phyloP scores from a whole-genome alignment of 306 rosid genomes.

The Dryas alaskensis region DNA sequence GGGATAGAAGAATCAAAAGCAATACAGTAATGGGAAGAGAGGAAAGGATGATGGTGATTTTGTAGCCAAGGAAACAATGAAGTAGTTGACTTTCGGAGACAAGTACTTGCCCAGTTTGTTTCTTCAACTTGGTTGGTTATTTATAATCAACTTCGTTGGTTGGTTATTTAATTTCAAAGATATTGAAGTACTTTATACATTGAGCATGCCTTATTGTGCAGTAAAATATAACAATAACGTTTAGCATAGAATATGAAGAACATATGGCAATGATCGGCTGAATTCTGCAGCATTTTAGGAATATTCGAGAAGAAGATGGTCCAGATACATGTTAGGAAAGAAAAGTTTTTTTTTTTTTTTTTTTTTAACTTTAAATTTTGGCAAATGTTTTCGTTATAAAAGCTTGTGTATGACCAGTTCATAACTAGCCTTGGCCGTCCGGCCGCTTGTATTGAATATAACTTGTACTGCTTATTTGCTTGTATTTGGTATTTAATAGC shows the following conservation, averaged over 20 bases:
- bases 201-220: background rate
- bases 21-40: constrained; percentile 13
- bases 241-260: background rate
- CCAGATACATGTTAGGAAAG: background rate
- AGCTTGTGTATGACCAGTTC: constrained; percentile 3
- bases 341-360: background rate
- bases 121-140: background rate
- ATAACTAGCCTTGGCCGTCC: constrained; percentile 19
- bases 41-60: constrained; percentile 12
- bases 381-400: background rate
- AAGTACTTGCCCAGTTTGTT: background rate
- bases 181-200: background rate
- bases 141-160: background rate
- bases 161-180: background rate
- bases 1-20: constrained; percentile 27
- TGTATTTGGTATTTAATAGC: constrained; percentile 5
- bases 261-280: constrained; percentile 4
- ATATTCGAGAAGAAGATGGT: background rate
- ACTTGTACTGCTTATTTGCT: background rate
- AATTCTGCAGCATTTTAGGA: background rate
- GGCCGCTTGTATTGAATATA: background rate
- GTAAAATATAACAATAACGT: background rate
- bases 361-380: background rate
- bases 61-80: constrained; percentile 24
- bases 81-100: background rate